Conservation (phyloP, 192 early-diverging fungal species). For the Dissophora ornata region DNA sequence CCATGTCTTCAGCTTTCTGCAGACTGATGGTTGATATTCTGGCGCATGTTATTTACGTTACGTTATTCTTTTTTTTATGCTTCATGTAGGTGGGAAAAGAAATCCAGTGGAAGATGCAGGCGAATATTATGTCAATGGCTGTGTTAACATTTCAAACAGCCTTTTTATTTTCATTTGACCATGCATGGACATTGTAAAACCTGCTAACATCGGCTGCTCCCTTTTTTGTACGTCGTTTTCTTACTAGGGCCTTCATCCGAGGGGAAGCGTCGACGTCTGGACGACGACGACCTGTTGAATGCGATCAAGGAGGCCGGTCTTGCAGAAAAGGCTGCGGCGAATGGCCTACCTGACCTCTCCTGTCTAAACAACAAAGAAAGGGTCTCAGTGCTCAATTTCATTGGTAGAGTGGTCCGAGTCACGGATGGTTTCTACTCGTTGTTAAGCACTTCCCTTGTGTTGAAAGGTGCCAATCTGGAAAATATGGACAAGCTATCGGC, state of each 20-base stretch:
- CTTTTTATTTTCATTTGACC: background rate
- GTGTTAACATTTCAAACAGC: background rate
- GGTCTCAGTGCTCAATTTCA: slow-evolving; percentile 10
- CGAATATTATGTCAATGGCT: too few relatives aligned
- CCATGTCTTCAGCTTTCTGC: too few relatives aligned
- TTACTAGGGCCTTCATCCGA: slow-evolving; percentile 6
- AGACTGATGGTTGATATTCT: too few relatives aligned
- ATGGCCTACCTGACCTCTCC: slow-evolving; percentile 6
- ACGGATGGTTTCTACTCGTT: background rate
- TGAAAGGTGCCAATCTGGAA: background rate
- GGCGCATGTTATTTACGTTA: background rate
- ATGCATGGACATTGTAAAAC: background rate
- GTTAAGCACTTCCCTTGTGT: background rate
- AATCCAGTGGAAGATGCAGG: slow-evolving; percentile 11
- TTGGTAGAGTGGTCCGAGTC: background rate
- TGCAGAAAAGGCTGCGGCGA: slow-evolving; percentile 21
- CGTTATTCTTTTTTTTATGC: background rate
- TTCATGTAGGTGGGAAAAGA: slow-evolving; percentile 13
- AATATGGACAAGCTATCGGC: slow-evolving; percentile 10
- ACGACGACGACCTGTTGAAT: background rate
- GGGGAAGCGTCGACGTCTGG: background rate
- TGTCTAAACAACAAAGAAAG: slow-evolving; percentile 10
- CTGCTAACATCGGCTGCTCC: background rate
- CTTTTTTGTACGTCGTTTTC: background rate
- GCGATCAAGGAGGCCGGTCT: slow-evolving; percentile 22